A percentile compares a stretch with the other conserved stretches of the same genome.
phyloP scores from a whole-genome alignment of 768 basidiomycete genomes.

The Trametes villosa region DNA sequence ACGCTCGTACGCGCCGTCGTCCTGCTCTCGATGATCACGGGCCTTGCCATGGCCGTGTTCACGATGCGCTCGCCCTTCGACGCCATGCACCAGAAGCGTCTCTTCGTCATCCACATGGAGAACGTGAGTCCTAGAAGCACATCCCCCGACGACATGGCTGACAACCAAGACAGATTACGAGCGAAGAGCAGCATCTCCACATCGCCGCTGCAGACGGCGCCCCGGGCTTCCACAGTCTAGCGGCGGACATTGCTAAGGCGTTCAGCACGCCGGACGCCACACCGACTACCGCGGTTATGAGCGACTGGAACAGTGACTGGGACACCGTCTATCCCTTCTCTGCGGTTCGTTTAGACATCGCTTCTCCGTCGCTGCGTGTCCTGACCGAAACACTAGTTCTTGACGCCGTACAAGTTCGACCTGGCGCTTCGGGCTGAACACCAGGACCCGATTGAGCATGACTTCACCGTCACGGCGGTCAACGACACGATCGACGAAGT shows the following conservation, averaged over 20 bases:
- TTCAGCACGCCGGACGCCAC: constrained; percentile 54
- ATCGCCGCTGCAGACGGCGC: constrained; percentile 83
- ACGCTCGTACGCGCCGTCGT: constrained; percentile 47
- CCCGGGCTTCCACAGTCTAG: constrained; percentile 70
- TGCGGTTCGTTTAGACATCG: constrained; percentile 47
- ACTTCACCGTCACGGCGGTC: constrained; percentile 59
- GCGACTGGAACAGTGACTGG: constrained; percentile 87
- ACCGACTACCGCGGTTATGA: constrained; percentile 58
- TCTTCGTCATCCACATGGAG: constrained; percentile 84
- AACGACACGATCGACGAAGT: constrained; percentile 57
- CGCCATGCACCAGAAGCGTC: constrained; percentile 80
- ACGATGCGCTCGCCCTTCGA: constrained; percentile 71
- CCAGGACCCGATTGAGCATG: constrained; percentile 29
- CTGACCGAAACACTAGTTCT: constrained; percentile 55
- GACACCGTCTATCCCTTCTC: constrained; percentile 85
- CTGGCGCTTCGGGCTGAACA: constrained; percentile 50
- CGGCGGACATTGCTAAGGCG: constrained; percentile 57
- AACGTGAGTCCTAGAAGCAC: constrained; percentile 58
- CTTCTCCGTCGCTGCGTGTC: background rate
- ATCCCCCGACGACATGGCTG: background rate
- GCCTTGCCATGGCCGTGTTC: constrained; percentile 63
- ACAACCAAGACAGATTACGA: constrained; percentile 58
- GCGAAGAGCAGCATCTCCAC: constrained; percentile 74
- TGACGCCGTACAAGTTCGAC: constrained; percentile 82
- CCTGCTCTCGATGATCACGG: constrained; percentile 49